Percentiles rank a stretch among this genome's conserved stretches.
Conservation (phyloP, 2,329 filamentous ascomycete species). For the Grosmannia clavigera region DNA sequence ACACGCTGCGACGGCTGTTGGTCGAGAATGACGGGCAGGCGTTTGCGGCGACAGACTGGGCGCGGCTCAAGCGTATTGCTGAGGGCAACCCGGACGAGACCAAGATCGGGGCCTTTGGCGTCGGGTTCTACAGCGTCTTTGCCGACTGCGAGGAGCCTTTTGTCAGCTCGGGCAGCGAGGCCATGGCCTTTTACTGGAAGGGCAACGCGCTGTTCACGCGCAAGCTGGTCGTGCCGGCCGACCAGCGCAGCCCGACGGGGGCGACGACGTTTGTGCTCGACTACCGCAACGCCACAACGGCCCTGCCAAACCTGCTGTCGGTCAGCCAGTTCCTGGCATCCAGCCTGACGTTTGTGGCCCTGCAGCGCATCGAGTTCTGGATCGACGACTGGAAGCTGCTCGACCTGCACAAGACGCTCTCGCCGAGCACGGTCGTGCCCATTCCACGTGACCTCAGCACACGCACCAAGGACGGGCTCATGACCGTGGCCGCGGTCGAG, state of each 20-base stretch:
- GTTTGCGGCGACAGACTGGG: slow-evolving; percentile 87
- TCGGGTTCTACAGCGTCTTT: slow-evolving; percentile 98
- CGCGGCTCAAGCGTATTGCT: slow-evolving; percentile 87
- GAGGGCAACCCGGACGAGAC: slow-evolving; percentile 98
- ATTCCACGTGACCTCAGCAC: slow-evolving; percentile 72
- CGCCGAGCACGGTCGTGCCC: slow-evolving; percentile 57
- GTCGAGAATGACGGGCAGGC: slow-evolving; percentile 86
- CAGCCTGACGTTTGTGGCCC: slow-evolving; percentile 86
- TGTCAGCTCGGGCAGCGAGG: slow-evolving; percentile 80
- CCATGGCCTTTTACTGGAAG: slow-evolving; percentile 99
- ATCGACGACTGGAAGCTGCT: slow-evolving; percentile 79
- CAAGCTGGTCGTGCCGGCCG: slow-evolving; percentile 54
- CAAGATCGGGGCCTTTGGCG: slow-evolving; percentile 96
- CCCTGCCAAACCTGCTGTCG: slow-evolving; percentile 73
- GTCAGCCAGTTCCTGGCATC: slow-evolving; percentile 88
- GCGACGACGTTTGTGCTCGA: slow-evolving; percentile 89
- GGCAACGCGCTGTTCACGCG: slow-evolving; percentile 94
- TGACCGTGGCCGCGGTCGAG: slow-evolving; percentile 73
- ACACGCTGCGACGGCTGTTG: slow-evolving; percentile 76
- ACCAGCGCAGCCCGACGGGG: slow-evolving; percentile 39
- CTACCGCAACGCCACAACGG: slow-evolving; percentile 79
- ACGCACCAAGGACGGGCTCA: slow-evolving; percentile 73
- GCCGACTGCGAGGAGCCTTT: slow-evolving; percentile 97
- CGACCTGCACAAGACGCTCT: slow-evolving; percentile 70
- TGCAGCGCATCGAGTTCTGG: slow-evolving; percentile 79